phyloP scores from a whole-genome alignment of 495 filamentous ascomycete species.

The Daldinia caldariorum region DNA sequence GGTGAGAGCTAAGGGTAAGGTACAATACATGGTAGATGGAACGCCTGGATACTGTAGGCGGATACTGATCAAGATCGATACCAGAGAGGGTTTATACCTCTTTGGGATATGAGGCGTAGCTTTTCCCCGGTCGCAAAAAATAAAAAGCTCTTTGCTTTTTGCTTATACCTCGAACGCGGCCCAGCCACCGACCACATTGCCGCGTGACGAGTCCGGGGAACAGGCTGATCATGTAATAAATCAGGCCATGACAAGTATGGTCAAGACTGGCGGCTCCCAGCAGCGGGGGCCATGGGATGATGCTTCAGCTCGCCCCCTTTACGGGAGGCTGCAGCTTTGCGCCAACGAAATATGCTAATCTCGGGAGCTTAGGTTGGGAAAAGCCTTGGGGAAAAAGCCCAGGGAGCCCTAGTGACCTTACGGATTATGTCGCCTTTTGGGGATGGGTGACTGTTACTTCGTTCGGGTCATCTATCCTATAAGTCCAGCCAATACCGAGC shows the following conservation, averaged over 20 bases:
- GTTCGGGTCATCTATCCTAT: slow-evolving; percentile 23
- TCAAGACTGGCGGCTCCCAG: slow-evolving; percentile 20
- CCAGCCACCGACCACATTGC: slow-evolving; percentile 16
- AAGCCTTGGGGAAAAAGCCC: background rate
- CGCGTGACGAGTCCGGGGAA: slow-evolving; percentile 26
- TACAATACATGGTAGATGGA: background rate
- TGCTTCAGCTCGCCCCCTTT: slow-evolving; percentile 32
- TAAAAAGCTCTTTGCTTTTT: slow-evolving; percentile 9
- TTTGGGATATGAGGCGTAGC: slow-evolving; percentile 23
- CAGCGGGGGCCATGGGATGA: slow-evolving; percentile 13
- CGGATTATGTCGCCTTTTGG: slow-evolving; percentile 26
- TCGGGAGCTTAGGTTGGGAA: slow-evolving; percentile 23
- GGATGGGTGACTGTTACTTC: slow-evolving; percentile 28
- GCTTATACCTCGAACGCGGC: slow-evolving; percentile 8
- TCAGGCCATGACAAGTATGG: slow-evolving; percentile 3
- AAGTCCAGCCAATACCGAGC: slow-evolving; percentile 34
- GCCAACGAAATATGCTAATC: slow-evolving; percentile 29
- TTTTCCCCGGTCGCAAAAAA: slow-evolving; percentile 8
- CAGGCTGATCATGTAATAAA: slow-evolving; percentile 14
- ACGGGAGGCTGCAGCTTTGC: slow-evolving; percentile 30
- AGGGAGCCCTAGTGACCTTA: slow-evolving; percentile 26
- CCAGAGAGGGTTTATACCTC: slow-evolving; percentile 4
- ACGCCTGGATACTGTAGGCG: slow-evolving; percentile 26
- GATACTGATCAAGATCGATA: slow-evolving; percentile 28
- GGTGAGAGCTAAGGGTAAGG: slow-evolving; percentile 17